These are phyloP conservation scores for Trichocomaceae sp. DNA, from an alignment of 2,329 filamentous ascomycete genomes.

Conservation along the genomic window DNA sequence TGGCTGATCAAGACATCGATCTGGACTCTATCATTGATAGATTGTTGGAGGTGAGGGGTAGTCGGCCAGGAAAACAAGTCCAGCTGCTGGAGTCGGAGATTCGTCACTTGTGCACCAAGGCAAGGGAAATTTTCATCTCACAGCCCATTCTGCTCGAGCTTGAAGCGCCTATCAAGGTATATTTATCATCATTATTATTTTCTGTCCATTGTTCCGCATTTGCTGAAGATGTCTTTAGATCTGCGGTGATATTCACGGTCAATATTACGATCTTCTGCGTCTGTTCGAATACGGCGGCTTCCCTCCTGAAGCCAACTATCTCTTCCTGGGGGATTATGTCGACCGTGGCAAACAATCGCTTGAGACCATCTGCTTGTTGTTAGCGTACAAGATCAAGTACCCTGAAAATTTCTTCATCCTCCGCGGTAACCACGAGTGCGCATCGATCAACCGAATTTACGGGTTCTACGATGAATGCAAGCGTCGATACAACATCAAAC, in stretches of 20 bases:
- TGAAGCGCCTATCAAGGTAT: slow-evolving; percentile 97
- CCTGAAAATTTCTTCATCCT: slow-evolving; percentile 99
- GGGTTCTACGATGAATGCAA: slow-evolving; percentile 99
- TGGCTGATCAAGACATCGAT: slow-evolving; percentile 85
- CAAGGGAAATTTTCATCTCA: slow-evolving; percentile 98
- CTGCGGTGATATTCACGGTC: slow-evolving; percentile 97
- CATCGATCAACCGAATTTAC: slow-evolving; percentile 97
- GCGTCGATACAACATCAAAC: slow-evolving; percentile 97
- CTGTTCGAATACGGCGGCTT: slow-evolving; percentile 98
- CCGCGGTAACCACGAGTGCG: slow-evolving; percentile 97
- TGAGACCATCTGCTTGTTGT: slow-evolving; percentile 92
- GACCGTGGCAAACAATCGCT: slow-evolving; percentile 98
- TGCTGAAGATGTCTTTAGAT: slow-evolving; percentile 58
- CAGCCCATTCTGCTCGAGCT: slow-evolving; percentile 97
- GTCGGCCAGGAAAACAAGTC: slow-evolving; percentile 96
- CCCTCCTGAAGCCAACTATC: slow-evolving; percentile 97
- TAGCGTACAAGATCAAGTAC: slow-evolving; percentile 99
- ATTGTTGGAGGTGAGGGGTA: slow-evolving; percentile 93
- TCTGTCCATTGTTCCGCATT: background rate
- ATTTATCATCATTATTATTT: slow-evolving; percentile 24
- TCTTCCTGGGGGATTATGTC: slow-evolving; percentile 98
- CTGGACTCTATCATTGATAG: slow-evolving; percentile 99
- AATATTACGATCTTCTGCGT: slow-evolving; percentile 96
- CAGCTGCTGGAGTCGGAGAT: slow-evolving; percentile 96
- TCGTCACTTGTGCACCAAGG: slow-evolving; percentile 94